Percentiles rank a stretch among this genome's conserved stretches.
Evolutionary conservation across 169 alveolate species (phyloP).

Genomic region (Eimeria tenella): DNA sequence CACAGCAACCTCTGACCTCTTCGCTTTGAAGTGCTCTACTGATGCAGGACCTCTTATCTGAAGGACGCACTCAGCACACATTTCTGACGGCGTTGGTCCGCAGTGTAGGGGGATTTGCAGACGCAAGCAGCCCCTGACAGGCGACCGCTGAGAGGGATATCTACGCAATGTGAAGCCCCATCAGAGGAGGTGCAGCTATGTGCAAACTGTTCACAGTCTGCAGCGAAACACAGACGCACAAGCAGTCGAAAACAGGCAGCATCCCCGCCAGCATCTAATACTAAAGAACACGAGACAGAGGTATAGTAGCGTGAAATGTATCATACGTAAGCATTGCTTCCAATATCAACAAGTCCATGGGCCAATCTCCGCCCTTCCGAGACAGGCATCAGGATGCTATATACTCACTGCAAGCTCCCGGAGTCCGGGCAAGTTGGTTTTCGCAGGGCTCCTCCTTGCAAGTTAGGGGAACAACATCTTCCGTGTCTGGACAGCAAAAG

Average conservation of each 20-base stretch:
- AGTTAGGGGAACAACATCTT: background rate
- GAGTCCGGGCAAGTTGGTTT: background rate
- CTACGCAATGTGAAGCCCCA: slow-evolving; percentile 62
- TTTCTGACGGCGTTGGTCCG: slow-evolving; percentile 40
- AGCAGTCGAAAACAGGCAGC: no score
- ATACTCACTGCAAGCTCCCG: slow-evolving; percentile 10
- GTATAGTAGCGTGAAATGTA: no score
- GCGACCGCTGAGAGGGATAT: slow-evolving; percentile 35
- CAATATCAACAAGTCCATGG: background rate
- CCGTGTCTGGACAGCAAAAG: slow-evolving; percentile 42
- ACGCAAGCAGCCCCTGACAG: slow-evolving; percentile 67
- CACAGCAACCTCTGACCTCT: background rate
- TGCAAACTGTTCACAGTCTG: slow-evolving; percentile 39
- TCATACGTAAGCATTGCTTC: no score
- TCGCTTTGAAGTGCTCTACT: background rate
- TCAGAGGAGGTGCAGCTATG: background rate
- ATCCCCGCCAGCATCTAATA: no score
- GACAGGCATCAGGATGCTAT: background rate
- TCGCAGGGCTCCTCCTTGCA: slow-evolving; percentile 53
- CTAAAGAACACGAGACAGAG: no score
- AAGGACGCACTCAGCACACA: slow-evolving; percentile 45
- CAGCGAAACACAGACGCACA: background rate
- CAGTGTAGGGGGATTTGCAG: slow-evolving; percentile 32
- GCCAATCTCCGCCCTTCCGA: background rate
- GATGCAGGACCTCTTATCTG: background rate